Evolutionary conservation across 768 basidiomycete genomes (phyloP).

Genomic region (Kwoniella sp.): DNA sequence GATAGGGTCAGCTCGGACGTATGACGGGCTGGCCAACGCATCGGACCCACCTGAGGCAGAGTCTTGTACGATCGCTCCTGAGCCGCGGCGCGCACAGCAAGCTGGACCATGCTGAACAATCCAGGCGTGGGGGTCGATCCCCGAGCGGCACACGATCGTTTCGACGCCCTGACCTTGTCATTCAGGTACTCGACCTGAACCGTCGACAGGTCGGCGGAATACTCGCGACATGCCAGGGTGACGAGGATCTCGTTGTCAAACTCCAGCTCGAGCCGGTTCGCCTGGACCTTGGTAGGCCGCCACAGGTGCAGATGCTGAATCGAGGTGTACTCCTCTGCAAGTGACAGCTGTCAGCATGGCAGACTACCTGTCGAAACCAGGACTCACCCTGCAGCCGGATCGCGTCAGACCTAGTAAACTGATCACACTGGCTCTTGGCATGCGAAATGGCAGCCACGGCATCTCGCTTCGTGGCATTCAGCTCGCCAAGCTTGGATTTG

Average conservation of each 20-base stretch:
- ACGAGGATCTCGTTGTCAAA: constrained; percentile 37
- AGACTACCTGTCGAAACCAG: neutral
- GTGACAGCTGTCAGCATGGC: neutral
- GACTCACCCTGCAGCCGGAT: constrained; percentile 44
- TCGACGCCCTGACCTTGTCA: neutral
- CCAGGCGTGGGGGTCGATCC: constrained; percentile 17
- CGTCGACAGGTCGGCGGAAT: constrained; percentile 12
- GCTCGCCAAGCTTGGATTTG: constrained; percentile 34
- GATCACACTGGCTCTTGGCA: constrained; percentile 44
- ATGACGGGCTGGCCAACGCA: neutral
- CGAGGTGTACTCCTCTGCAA: constrained; percentile 43
- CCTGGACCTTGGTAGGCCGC: constrained; percentile 16
- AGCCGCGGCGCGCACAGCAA: constrained; percentile 15
- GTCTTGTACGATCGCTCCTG: neutral
- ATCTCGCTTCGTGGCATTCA: constrained; percentile 32
- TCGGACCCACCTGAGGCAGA: constrained; percentile 12
- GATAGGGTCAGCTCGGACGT: neutral
- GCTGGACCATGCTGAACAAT: constrained; percentile 34
- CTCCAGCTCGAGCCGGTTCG: constrained; percentile 20
- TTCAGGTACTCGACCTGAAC: constrained; percentile 27
- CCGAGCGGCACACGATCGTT: too few species aligned
- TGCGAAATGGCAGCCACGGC: constrained; percentile 33
- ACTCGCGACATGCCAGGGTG: constrained; percentile 21
- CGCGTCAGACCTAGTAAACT: constrained; percentile 46
- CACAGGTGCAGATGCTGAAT: constrained; percentile 45